Evolutionary conservation across 2,329 filamentous ascomycete species (phyloP).

Genomic region (Apiospora hydei): DNA sequence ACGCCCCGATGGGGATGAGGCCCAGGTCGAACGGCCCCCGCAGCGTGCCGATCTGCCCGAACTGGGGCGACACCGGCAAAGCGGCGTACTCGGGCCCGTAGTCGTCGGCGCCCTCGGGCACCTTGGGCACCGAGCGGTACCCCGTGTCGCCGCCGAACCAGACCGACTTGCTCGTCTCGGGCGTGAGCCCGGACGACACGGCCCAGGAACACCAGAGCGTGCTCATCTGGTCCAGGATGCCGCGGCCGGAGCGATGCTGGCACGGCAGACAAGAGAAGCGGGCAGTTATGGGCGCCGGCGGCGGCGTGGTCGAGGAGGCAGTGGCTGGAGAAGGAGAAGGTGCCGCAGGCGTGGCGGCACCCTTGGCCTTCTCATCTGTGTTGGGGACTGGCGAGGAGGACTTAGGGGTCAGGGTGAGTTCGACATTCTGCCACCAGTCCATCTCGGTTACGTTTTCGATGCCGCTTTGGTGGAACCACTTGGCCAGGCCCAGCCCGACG

Average conservation of each 20-base stretch:
- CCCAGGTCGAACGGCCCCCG: slow-evolving; percentile 91
- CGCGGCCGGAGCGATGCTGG: slow-evolving; percentile 81
- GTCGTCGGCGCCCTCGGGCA: slow-evolving; percentile 71
- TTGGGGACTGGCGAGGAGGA: slow-evolving; percentile 13
- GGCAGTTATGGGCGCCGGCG: slow-evolving; percentile 65
- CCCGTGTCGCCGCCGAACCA: slow-evolving; percentile 93
- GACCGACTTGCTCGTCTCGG: slow-evolving; percentile 67
- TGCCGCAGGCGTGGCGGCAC: slow-evolving; percentile 33
- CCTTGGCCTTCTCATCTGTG: slow-evolving; percentile 35
- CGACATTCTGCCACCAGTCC: slow-evolving; percentile 92
- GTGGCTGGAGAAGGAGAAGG: slow-evolving; percentile 37
- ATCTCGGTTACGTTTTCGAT: slow-evolving; percentile 83
- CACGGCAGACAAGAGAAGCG: slow-evolving; percentile 81
- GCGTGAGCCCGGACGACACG: slow-evolving; percentile 64
- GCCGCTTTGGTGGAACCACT: slow-evolving; percentile 78
- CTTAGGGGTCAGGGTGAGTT: slow-evolving; percentile 65
- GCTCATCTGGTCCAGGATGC: slow-evolving; percentile 70
- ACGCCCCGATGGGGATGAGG: slow-evolving; percentile 92
- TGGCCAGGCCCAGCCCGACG: slow-evolving; percentile 81
- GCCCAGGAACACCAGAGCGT: slow-evolving; percentile 93
- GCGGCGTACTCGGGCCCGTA: slow-evolving; percentile 71
- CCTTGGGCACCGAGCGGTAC: slow-evolving; percentile 77
- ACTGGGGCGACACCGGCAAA: slow-evolving; percentile 80
- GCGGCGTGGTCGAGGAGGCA: not conserved
- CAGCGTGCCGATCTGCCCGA: slow-evolving; percentile 80